These are phyloP conservation scores for Venturia nashicola DNA, from an alignment of 2,329 filamentous ascomycete species.

Conservation along the genomic window DNA sequence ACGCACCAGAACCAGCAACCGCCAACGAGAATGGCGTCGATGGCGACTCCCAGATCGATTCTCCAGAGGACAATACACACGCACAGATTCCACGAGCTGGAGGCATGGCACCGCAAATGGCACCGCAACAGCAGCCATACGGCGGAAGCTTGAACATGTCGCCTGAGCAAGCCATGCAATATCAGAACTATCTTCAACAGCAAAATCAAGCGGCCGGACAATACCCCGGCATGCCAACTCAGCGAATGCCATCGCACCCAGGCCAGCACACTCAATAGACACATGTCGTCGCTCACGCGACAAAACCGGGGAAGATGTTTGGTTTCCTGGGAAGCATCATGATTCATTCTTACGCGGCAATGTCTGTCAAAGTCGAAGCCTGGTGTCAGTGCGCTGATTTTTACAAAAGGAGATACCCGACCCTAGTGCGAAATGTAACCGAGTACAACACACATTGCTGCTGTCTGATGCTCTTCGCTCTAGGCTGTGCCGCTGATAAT, in stretches of 20 bases:
- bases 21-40: conserved; percentile 55
- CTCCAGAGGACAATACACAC: conserved; percentile 76
- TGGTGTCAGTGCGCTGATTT: conserved; percentile 2
- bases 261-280: conserved; percentile 2
- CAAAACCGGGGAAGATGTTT: neutral
- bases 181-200: conserved; percentile 70
- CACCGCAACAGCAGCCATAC: conserved; percentile 51
- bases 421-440: neutral
- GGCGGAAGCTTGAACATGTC: conserved; percentile 53
- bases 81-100: conserved; percentile 58
- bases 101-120: conserved; percentile 35
- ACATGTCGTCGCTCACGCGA: neutral
- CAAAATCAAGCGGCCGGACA: conserved; percentile 36
- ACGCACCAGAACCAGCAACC: conserved; percentile 79
- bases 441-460: neutral
- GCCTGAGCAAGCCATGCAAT: conserved; percentile 60
- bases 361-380: neutral
- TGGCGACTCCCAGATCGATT: conserved; percentile 52
- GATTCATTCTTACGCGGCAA: conserved; percentile 1
- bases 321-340: neutral
- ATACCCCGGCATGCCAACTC: conserved; percentile 9
- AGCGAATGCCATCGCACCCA: conserved; percentile 1
- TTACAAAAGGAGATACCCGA: conserved; percentile 2
- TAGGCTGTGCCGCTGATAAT: conserved; percentile 2
- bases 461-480: neutral